phyloP scores from a whole-genome alignment of 306 rosid species.

The Fragaria iinumae region DNA sequence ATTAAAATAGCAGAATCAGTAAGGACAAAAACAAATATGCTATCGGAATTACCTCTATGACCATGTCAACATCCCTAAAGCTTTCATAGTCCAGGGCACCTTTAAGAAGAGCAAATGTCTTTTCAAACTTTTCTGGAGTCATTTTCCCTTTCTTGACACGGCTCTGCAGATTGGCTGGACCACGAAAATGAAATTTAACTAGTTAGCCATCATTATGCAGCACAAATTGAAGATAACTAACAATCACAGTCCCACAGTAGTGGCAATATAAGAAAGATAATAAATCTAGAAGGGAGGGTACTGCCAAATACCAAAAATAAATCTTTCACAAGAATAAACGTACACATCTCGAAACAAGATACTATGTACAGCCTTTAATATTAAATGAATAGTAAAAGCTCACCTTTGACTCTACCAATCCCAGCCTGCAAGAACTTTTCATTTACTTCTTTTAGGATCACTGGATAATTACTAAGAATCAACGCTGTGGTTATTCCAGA shows the following conservation, averaged over 20 bases:
- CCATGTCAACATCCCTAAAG: constrained; percentile 90
- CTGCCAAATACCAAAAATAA: not conserved
- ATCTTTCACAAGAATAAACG: not conserved
- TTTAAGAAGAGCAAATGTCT: constrained; percentile 62
- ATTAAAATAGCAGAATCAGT: constrained; percentile 19
- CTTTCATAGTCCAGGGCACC: constrained; percentile 74
- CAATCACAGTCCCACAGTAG: not conserved
- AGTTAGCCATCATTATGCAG: not conserved
- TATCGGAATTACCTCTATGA: constrained; percentile 69
- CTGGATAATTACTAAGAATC: constrained; percentile 69
- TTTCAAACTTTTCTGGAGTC: constrained; percentile 73
- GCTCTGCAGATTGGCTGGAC: constrained; percentile 88
- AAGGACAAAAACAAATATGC: constrained; percentile 8
- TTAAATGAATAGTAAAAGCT: constrained; percentile 20
- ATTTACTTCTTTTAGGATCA: constrained; percentile 87
- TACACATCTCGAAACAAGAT: constrained; percentile 11
- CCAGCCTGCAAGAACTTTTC: constrained; percentile 89
- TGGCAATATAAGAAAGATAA: not conserved
- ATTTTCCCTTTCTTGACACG: constrained; percentile 77
- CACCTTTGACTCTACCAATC: constrained; percentile 78
- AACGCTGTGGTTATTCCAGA: constrained; percentile 94
- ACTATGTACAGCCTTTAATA: constrained; percentile 18
- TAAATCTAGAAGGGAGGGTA: not conserved
- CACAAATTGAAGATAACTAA: not conserved
- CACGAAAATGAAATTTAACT: constrained; percentile 10